Base-by-base conservation (phyloP, 2,329 filamentous ascomycete species). In the Exophiala dermatitidis region DNA sequence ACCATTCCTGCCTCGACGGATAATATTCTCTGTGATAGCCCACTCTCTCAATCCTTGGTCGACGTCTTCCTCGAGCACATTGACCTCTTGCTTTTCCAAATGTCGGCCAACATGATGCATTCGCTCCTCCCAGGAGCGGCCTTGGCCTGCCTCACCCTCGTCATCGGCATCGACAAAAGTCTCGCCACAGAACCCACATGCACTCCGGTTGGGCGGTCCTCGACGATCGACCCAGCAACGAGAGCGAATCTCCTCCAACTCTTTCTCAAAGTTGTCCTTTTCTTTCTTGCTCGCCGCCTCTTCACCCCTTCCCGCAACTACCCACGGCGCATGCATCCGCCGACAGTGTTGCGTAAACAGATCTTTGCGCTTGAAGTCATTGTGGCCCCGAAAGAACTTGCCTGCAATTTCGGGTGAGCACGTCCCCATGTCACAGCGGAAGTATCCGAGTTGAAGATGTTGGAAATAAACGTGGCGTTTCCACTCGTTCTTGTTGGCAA, bases 401-500 rank as follows among this genome's bases (percentile, higher is more conserved):
- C 29, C 48, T 4, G 50, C 50, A 65, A 61, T n/a, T 60, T 66
- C 34, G n/a, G 56, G n/a, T 54, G 67, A 66, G 66, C 82, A 85
- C 5, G 69, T 65, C 56, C 81, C 85, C 32, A 85, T 74, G 60
- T 83, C 78, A 71, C 90, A 97, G 53, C 85, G 76, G 81, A 84
- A 96, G 70, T 83, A 86, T 42, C 79, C 73, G 2, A 88, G 74
- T 50, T 84, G 80, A 26, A 95, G 74, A 65, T 97, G 91, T 65
- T 95, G 86, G 0, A 85, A 86, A 32, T 76, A 73, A 63, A 91
- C 82, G 66, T 97, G 91, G 0, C 91, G 82, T 69, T 96, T 96
- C 91, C 91, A 96, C 68, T 96, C 90, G 66, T 95, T 95, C 72
- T 95, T 95, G 61, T 79, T 84, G 2, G 79, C 77, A 65, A 95